phyloP scores from a whole-genome alignment of 2,329 filamentous ascomycete species.

The Talaromyces funiculosus region DNA sequence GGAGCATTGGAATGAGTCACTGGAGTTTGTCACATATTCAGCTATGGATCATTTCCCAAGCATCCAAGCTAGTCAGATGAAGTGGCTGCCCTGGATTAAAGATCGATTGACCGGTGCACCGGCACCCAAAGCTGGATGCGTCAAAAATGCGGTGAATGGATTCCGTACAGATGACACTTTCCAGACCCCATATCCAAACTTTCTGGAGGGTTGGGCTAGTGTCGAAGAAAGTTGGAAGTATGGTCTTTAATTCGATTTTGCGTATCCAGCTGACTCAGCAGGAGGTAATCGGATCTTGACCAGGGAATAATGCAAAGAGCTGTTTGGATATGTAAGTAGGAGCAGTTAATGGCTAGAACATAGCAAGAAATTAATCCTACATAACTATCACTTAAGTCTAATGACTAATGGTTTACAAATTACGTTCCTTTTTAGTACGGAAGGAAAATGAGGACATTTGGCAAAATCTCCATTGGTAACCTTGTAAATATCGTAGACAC shows the following conservation, averaged over 20 bases:
- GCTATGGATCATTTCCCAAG: conserved; percentile 9
- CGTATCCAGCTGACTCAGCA: background rate
- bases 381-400: no score
- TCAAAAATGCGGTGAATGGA: conserved; percentile 5
- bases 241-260: background rate
- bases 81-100: conserved; percentile 10
- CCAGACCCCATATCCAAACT: conserved; percentile 2
- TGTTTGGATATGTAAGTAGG: background rate
- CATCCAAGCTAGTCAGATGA: conserved; percentile 12
- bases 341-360: background rate
- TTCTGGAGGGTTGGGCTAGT: conserved; percentile 10
- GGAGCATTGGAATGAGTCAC: conserved; percentile 5
- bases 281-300: background rate
- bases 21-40: conserved; percentile 4
- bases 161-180: conserved; percentile 5
- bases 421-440: background rate
- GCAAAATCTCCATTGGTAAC: background rate
- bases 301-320: no score
- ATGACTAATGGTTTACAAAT: background rate
- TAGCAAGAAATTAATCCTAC: background rate
- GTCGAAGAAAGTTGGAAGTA: conserved; percentile 8
- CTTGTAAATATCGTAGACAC: background rate
- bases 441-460: background rate
- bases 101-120: conserved; percentile 1
- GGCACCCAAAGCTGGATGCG: background rate